Evolutionary conservation across 2,329 filamentous ascomycete genomes (phyloP).

Genomic region (Colletotrichum agaves): DNA sequence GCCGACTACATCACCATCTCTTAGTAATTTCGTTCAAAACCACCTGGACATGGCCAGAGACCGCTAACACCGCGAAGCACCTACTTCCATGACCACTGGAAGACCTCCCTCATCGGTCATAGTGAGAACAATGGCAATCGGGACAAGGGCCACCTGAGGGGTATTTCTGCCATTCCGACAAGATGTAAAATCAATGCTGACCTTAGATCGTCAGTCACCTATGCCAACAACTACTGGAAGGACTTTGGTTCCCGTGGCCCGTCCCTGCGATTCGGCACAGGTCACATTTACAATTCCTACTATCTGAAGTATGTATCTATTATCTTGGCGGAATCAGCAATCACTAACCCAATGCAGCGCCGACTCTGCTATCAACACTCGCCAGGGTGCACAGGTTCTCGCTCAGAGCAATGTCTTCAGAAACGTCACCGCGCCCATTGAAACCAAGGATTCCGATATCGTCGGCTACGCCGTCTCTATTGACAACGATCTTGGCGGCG

Average conservation of each 20-base stretch:
- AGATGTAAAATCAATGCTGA: too few relatives aligned
- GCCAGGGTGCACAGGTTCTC: slow-evolving; percentile 62
- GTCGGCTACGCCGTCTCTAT: slow-evolving; percentile 31
- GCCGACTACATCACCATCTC: slow-evolving; percentile 56
- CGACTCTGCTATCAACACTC: slow-evolving; percentile 63
- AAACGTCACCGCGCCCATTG: slow-evolving; percentile 47
- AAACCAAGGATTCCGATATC: slow-evolving; percentile 32
- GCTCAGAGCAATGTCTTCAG: slow-evolving; percentile 58
- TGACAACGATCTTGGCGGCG: slow-evolving; percentile 31
- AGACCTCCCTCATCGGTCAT: slow-evolving; percentile 70
- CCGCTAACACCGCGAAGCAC: slow-evolving; percentile 41
- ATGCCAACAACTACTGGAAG: slow-evolving; percentile 69
- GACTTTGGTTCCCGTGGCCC: slow-evolving; percentile 71
- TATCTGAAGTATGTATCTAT: slow-evolving; percentile 45
- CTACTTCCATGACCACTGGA: slow-evolving; percentile 64
- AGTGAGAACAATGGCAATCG: slow-evolving; percentile 67
- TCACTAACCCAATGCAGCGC: slow-evolving; percentile 40
- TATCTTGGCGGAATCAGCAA: background rate
- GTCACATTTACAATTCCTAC: slow-evolving; percentile 58
- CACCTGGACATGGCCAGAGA: background rate
- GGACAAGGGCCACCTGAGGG: slow-evolving; percentile 66
- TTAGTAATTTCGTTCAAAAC: slow-evolving; percentile 13
- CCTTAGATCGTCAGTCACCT: slow-evolving; percentile 54
- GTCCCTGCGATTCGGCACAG: slow-evolving; percentile 70
- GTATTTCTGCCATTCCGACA: too few relatives aligned